Base-by-base conservation (phyloP, 495 filamentous ascomycete genomes). In the Cryomyces minteri region DNA sequence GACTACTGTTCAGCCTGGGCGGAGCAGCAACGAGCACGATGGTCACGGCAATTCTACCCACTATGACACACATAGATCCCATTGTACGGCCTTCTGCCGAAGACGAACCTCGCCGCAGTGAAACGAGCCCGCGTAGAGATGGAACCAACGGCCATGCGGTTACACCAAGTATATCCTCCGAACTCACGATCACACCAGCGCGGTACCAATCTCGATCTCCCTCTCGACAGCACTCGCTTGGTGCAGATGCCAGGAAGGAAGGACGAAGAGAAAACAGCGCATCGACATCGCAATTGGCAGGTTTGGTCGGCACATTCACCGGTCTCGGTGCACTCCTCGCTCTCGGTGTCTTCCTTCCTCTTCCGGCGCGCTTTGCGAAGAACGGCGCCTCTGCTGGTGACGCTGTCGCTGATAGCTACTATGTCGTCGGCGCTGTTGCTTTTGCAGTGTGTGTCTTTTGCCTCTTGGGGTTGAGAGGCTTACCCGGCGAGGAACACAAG, bases 11-110 rank as follows among this genome's bases (percentile, higher is more conserved):
- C 64, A 88, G 85, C 49, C 45, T 95, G 9, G 90, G 90, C 8
- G 90, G 82, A 4, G 82, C 88, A 10, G 92, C 90, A 9, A 80
- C 84, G 59, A 71, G 86, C 29, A 96, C 92, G 2, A 99, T 99
- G 90, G 90, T 99, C 31, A 95, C 92, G 5, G 90, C 90, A 1
- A 83, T 92, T 29, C 68, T 96, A 12, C 92, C 90, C 1, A 79
- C 82, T 5, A 83, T 98, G 58, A 87, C 84, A 25, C 18, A 25
- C 18, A 25, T 25, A 25, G 18, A 25, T 25, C 18, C 2, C 18
- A 25, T 25, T 25, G 1, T 2, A 25, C 18, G 18, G 18, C 2
- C 18, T 25, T 25, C 18, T 25, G 18, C 18, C 18, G 18, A 25
- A 25, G 18, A 25, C 18, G 18, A 25, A 25, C 18, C 18, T 25